A percentile compares a stretch with the other conserved stretches of the same genome.
These are phyloP conservation scores for Teunomyces pallodes DNA, from an alignment of 805 yeast species.

Conservation along the genomic window DNA sequence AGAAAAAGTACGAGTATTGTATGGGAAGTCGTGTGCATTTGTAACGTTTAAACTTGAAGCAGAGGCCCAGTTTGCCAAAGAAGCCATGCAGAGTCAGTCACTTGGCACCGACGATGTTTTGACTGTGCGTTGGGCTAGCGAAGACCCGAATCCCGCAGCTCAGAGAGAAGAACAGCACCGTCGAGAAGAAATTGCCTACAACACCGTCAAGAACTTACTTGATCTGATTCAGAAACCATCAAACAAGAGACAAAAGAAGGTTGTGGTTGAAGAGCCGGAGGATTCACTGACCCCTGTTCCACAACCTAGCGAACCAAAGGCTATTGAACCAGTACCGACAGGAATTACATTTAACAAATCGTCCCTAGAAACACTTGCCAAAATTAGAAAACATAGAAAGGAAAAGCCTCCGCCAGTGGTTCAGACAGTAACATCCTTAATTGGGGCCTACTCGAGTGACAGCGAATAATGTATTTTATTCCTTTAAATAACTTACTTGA, in stretches of 20 bases:
- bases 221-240: constrained; percentile 18
- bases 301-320: constrained; percentile 11
- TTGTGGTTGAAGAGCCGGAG: constrained; percentile 20
- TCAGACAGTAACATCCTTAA: constrained; percentile 10
- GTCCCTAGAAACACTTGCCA: constrained; percentile 8
- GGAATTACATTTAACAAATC: constrained; percentile 6
- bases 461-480: constrained; percentile 14
- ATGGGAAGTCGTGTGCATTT: constrained; percentile 70
- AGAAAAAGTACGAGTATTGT: constrained; percentile 60
- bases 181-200: constrained; percentile 51
- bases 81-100: constrained; percentile 86
- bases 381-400: background rate
- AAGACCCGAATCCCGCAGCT: constrained; percentile 77
- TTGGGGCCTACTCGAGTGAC: constrained; percentile 31
- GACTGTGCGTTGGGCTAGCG: constrained; percentile 82
- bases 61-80: constrained; percentile 92
- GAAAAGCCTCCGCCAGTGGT: background rate
- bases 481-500: background rate
- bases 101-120: constrained; percentile 57
- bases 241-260: constrained; percentile 9
- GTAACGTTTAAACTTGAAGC: constrained; percentile 65
- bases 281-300: constrained; percentile 4
- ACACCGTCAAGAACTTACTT: constrained; percentile 48
- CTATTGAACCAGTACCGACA: constrained; percentile 1
- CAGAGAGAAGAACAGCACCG: constrained; percentile 47